These are phyloP conservation scores for Tulasnella sp. DNA, from an alignment of 768 basidiomycete genomes.

Conservation along the genomic window DNA sequence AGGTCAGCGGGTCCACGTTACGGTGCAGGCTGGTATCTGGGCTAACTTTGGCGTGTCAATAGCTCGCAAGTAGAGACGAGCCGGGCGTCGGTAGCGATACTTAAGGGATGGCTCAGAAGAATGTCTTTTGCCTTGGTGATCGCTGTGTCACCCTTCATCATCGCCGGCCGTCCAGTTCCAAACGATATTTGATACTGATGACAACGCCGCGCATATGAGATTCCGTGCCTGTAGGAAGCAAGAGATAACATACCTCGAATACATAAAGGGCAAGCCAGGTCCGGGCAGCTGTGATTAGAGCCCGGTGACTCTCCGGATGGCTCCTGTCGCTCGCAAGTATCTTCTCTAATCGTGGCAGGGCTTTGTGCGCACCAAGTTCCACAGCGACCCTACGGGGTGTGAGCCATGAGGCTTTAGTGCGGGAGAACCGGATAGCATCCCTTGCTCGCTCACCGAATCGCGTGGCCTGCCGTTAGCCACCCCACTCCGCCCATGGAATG, in stretches of 20 bases:
- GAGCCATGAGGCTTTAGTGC: conserved; percentile 5
- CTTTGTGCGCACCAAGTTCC: conserved; percentile 40
- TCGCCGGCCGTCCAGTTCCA: conserved; percentile 40
- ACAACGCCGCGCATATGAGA: not conserved
- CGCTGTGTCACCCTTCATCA: conserved; percentile 40
- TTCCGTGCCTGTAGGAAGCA: not conserved
- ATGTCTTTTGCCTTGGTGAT: conserved; percentile 38
- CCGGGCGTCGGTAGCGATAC: conserved; percentile 40
- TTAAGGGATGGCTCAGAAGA: conserved; percentile 41
- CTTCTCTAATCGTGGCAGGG: conserved; percentile 37
- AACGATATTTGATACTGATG: conserved; percentile 33
- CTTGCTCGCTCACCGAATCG: conserved; percentile 37
- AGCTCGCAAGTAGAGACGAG: conserved; percentile 42
- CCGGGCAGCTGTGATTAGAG: conserved; percentile 38
- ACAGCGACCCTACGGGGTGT: conserved; percentile 29
- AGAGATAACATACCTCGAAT: conserved; percentile 25
- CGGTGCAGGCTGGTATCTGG: not conserved
- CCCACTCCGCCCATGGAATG: conserved; percentile 34
- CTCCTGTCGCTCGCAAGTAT: conserved; percentile 36
- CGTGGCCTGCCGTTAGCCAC: conserved; percentile 41
- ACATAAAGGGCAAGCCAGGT: conserved; percentile 38
- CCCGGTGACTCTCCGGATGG: conserved; percentile 36
- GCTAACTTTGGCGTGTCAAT: conserved; percentile 36
- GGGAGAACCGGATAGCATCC: conserved; percentile 14
- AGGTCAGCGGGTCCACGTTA: not conserved